These are phyloP conservation scores for Leptographium galeiforme DNA, from an alignment of 2,329 filamentous ascomycete genomes.

Conservation along the genomic window DNA sequence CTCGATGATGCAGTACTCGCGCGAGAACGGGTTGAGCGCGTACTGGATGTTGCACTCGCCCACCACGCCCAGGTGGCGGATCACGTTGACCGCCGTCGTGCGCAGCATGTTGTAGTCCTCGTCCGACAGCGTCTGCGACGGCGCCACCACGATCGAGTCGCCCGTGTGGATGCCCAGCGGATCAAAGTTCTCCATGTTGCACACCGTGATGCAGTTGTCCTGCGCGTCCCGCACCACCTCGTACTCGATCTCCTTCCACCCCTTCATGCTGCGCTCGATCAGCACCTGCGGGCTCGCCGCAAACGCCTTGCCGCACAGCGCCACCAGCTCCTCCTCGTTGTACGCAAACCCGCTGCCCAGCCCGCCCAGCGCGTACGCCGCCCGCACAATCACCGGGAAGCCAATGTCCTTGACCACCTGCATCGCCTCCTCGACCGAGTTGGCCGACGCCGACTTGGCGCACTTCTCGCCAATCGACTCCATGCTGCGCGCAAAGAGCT, in stretches of 20 bases:
- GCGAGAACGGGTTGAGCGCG: conserved; percentile 85
- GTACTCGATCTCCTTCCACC: conserved; percentile 99
- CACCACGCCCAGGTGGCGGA: conserved; percentile 90
- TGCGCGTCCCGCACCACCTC: conserved; percentile 91
- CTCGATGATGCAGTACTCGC: conserved; percentile 97
- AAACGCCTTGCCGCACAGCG: conserved; percentile 89
- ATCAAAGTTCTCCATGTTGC: conserved; percentile 99
- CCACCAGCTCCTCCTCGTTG: conserved; percentile 66
- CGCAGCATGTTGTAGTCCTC: conserved; percentile 99
- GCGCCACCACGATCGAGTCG: conserved; percentile 95
- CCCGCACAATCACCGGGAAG: conserved; percentile 93
- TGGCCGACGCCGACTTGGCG: conserved; percentile 90
- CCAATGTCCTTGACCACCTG: conserved; percentile 80
- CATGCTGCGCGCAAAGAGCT: conserved; percentile 96
- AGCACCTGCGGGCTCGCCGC: conserved; percentile 91
- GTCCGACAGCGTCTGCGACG: conserved; percentile 90
- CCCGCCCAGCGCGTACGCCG: conserved; percentile 89
- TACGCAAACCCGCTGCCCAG: conserved; percentile 92
- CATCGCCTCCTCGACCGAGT: conserved; percentile 76
- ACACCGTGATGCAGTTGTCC: conserved; percentile 98
- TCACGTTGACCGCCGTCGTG: conserved; percentile 92
- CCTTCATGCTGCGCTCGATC: conserved; percentile 97
- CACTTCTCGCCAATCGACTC: conserved; percentile 97
- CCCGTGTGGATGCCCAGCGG: conserved; percentile 95
- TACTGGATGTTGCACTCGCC: conserved; percentile 99